Base-by-base conservation (phyloP, 1,284 basidiomycete species). In the Chiua sp. region DNA sequence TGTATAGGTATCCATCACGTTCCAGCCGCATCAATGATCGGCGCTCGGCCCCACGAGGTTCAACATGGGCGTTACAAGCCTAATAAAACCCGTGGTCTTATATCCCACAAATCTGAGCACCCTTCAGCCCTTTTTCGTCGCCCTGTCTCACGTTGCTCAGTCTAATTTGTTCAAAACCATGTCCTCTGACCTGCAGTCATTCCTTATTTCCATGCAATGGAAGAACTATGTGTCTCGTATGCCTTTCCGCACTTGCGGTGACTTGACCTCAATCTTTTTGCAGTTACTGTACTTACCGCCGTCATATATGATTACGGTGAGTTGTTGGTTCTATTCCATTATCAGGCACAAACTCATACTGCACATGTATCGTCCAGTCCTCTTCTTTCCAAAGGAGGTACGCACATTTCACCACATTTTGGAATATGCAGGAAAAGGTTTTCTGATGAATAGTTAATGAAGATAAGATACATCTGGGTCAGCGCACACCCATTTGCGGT, bases 81-180 rank as follows among this genome's bases (percentile, higher is more conserved):
- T 26, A 0, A 39, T 8, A 20, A 91, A 92, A 8, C 20, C 37
- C 18, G 37, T 39, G 16, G 37, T 20, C 37, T 20, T 39, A 20
- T 39, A 39, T 7, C 37, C 18, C 37, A 37, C 15, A 10, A 20
- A 8, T 39, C 37, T 20, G 37, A 39, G 37, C 15, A 26, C 26
- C 26, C 26, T 26, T 26, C 26, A 26, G 26, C 26, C 26, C 26
- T 26, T 26, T 26, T 26, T 26, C 26, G 26, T 26, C 26, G 26
- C 32, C 35, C 12, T 16, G 4, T 35, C 35, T 35, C 35, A 35
- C 35, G 15, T 35, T 15, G 4, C 37, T 39, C 37, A 39, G 8
- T 39, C 37, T 8, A 39, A 39, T 39, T 18, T 18, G 20, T 39
- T 39, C 37, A 39, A 39, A 18, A 39, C 16, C 37, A 39, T 39